phyloP scores from a whole-genome alignment of 805 yeast genomes.

The Ogataea haglerorum region DNA sequence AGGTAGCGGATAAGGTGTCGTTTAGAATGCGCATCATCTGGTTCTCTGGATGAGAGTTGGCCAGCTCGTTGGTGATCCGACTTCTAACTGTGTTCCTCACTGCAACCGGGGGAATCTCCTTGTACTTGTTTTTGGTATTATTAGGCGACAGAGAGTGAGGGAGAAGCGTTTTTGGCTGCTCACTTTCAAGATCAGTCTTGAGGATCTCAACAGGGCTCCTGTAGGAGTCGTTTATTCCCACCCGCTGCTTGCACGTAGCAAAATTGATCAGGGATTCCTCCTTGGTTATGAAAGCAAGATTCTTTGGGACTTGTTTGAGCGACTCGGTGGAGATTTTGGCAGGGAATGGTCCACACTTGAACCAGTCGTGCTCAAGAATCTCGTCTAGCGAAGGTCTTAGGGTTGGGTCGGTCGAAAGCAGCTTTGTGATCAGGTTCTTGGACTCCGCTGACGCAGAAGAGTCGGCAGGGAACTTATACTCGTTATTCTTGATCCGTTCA shows the following conservation, averaged over 20 bases:
- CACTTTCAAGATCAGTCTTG: constrained; percentile 65
- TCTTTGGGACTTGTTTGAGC: constrained; percentile 59
- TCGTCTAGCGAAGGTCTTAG: constrained; percentile 79
- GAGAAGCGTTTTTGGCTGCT: constrained; percentile 62
- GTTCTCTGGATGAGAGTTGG: constrained; percentile 29
- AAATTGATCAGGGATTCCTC: constrained; percentile 67
- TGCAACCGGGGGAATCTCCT: constrained; percentile 47
- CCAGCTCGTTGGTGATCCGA: constrained; percentile 28
- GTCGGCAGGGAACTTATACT: constrained; percentile 70
- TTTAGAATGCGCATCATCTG: constrained; percentile 27
- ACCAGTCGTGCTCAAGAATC: constrained; percentile 81
- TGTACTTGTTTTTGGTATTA: constrained; percentile 82
- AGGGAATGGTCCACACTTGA: constrained; percentile 77
- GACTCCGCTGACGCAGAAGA: constrained; percentile 65
- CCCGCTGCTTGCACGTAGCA: constrained; percentile 56
- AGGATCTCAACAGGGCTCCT: constrained; percentile 69
- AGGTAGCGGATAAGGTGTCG: constrained; percentile 27
- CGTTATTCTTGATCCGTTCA: constrained; percentile 82
- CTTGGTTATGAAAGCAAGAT: constrained; percentile 48
- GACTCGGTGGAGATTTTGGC: constrained; percentile 58
- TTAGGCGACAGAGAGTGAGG: constrained; percentile 93
- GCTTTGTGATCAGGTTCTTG: constrained; percentile 61
- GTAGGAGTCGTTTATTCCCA: constrained; percentile 48
- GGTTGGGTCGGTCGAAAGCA: constrained; percentile 74
- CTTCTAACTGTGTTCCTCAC: constrained; percentile 25